Conservation (phyloP, 176 grass and related monocot genomes). For the Oryza glaberrima region DNA sequence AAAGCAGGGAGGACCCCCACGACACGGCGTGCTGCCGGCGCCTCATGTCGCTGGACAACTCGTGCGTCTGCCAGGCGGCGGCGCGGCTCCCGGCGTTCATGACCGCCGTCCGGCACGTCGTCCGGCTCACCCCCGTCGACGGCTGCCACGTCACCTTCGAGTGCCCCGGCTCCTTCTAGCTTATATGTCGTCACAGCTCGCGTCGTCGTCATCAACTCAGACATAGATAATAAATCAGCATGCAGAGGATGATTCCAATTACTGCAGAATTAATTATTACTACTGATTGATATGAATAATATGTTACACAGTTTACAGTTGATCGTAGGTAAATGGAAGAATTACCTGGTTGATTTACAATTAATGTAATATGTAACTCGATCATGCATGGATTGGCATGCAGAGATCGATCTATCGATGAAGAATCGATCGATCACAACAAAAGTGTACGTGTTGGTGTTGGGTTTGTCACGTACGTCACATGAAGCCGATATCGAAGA, state of each 20-base stretch:
- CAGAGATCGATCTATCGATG: neutral
- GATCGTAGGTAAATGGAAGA: too few relatives aligned
- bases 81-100: constrained; percentile 67
- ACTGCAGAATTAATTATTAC: neutral
- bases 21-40: constrained; percentile 77
- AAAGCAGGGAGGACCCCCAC: constrained; percentile 31
- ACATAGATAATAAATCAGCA: neutral
- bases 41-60: constrained; percentile 64
- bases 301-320: neutral
- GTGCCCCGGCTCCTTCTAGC: constrained; percentile 50
- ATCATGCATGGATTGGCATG: neutral
- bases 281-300: neutral
- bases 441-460: neutral
- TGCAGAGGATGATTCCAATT: neutral
- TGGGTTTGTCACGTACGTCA: neutral
- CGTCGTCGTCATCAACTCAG: too few relatives aligned
- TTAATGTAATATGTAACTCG: neutral
- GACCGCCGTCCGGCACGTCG: constrained; percentile 48
- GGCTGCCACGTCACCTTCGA: constrained; percentile 70
- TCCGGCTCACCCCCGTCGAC: constrained; percentile 54
- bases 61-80: constrained; percentile 64
- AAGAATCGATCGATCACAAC: too few relatives aligned
- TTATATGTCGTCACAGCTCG: too few relatives aligned
- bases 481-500: neutral
- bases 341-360: neutral